A percentile compares a stretch with the other conserved stretches of the same genome.
phyloP scores from a whole-genome alignment of 495 filamentous ascomycete genomes.

The Neurospora sp. region DNA sequence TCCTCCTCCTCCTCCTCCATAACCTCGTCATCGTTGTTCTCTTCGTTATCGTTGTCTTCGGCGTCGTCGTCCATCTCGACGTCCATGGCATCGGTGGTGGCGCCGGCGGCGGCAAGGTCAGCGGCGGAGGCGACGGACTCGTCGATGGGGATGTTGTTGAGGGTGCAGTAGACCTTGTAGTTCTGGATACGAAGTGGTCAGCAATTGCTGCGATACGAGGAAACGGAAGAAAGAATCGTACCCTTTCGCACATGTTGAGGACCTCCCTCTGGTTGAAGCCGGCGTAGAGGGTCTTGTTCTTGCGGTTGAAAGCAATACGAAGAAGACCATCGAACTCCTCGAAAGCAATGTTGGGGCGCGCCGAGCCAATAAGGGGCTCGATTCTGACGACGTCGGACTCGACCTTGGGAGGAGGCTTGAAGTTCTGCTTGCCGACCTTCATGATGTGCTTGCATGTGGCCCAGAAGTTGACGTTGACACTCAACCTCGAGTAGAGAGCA shows the following conservation, averaged over 20 bases:
- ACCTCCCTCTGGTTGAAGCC: conserved; percentile 65
- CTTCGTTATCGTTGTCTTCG: conserved; percentile 43
- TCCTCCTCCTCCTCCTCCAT: conserved; percentile 18
- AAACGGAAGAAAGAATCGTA: background rate
- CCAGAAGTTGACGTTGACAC: conserved; percentile 93
- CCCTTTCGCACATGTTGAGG: conserved; percentile 63
- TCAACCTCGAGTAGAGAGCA: conserved; percentile 75
- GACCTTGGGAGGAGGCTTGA: conserved; percentile 85
- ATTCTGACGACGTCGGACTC: conserved; percentile 52
- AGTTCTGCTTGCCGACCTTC: conserved; percentile 90
- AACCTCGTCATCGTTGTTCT: conserved; percentile 33
- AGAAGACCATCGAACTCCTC: conserved; percentile 88
- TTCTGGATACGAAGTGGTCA: conserved; percentile 32
- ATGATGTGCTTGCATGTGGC: conserved; percentile 77
- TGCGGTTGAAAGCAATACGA: conserved; percentile 61
- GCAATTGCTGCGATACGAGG: no score
- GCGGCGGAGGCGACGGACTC: conserved; percentile 43
- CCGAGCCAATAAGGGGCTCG: conserved; percentile 41
- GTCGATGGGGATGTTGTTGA: conserved; percentile 68
- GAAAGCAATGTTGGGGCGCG: conserved; percentile 73
- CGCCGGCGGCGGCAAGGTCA: conserved; percentile 37
- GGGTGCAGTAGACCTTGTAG: conserved; percentile 80
- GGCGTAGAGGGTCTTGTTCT: conserved; percentile 62
- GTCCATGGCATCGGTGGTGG: conserved; percentile 48
- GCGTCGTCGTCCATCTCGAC: conserved; percentile 41